These are phyloP conservation scores for Apophysomyces elegans DNA, from an alignment of 371 early-diverging fungal species.

Conservation along the genomic window DNA sequence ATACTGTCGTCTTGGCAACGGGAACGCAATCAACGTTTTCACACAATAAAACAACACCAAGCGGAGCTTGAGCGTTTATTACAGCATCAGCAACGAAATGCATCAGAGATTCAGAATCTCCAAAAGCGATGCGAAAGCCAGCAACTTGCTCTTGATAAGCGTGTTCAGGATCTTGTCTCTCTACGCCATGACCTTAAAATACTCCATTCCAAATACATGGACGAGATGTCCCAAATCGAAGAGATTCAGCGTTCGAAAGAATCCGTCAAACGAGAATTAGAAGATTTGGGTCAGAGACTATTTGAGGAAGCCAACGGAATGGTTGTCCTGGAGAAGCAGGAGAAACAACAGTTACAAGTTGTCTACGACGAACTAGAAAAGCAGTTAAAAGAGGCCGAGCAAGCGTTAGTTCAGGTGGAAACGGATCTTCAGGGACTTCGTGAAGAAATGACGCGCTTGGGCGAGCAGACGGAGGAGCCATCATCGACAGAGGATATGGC, in stretches of 20 bases:
- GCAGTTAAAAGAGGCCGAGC: conserved; percentile 47
- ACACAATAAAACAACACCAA: conserved; percentile 17
- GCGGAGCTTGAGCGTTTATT: conserved; percentile 15
- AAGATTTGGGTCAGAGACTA: conserved; percentile 72
- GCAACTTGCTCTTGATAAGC: conserved; percentile 31
- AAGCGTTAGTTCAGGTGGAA: conserved; percentile 24
- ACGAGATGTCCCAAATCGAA: conserved; percentile 63
- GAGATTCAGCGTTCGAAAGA: conserved; percentile 69
- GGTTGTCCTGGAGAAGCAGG: conserved; percentile 76
- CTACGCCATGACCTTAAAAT: conserved; percentile 77
- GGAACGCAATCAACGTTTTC: conserved; percentile 16
- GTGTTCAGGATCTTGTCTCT: conserved; percentile 76
- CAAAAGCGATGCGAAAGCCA: background rate
- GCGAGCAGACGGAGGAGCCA: background rate
- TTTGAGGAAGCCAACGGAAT: conserved; percentile 91
- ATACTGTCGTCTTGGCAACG: conserved; percentile 20
- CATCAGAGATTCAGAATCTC: background rate
- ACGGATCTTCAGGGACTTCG: conserved; percentile 28
- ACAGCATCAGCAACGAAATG: conserved; percentile 9
- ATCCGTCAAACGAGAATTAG: conserved; percentile 72
- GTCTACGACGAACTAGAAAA: conserved; percentile 60
- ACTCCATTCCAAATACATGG: conserved; percentile 85
- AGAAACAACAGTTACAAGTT: conserved; percentile 50
- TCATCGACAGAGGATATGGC: conserved; percentile 13
- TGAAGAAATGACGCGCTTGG: conserved; percentile 22